phyloP scores from a whole-genome alignment of 1,139 yeast genomes.

The Suhomyces panamericanus region DNA sequence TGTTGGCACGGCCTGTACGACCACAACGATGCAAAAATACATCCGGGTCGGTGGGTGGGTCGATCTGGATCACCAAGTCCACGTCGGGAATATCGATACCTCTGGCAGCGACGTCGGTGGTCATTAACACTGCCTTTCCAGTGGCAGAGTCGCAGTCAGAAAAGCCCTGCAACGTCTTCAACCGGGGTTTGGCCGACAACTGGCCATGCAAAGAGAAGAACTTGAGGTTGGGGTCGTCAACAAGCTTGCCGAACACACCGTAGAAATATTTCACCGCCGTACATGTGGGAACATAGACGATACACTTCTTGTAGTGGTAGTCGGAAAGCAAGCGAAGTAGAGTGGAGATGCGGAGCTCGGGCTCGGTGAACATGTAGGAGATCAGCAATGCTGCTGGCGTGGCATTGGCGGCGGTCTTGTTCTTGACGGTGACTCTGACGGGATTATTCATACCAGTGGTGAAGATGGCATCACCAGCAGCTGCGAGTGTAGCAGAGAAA shows the following conservation, averaged over 20 bases:
- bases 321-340: slow-evolving; percentile 55
- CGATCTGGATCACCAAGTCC: slow-evolving; percentile 81
- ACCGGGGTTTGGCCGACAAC: slow-evolving; percentile 68
- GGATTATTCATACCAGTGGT: slow-evolving; percentile 89
- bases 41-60: slow-evolving; percentile 92
- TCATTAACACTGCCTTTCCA: slow-evolving; percentile 62
- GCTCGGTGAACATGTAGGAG: slow-evolving; percentile 59
- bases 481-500: slow-evolving; percentile 85
- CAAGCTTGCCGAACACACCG: slow-evolving; percentile 44
- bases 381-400: slow-evolving; percentile 69
- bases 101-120: slow-evolving; percentile 89
- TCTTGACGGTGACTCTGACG: slow-evolving; percentile 74
- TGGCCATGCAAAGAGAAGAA: slow-evolving; percentile 85
- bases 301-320: slow-evolving; percentile 67
- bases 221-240: slow-evolving; percentile 30
- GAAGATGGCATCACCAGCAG: slow-evolving; percentile 71
- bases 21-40: slow-evolving; percentile 93
- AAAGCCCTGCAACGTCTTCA: slow-evolving; percentile 67
- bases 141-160: slow-evolving; percentile 43
- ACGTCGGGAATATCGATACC: slow-evolving; percentile 94
- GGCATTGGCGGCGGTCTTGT: slow-evolving; percentile 35
- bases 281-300: slow-evolving; percentile 92
- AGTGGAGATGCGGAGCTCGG: slow-evolving; percentile 60
- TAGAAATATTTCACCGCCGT: slow-evolving; percentile 76
- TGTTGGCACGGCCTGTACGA: slow-evolving; percentile 93